phyloP scores from a whole-genome alignment of 1,284 basidiomycete genomes.

The Trichosporon sp. region DNA sequence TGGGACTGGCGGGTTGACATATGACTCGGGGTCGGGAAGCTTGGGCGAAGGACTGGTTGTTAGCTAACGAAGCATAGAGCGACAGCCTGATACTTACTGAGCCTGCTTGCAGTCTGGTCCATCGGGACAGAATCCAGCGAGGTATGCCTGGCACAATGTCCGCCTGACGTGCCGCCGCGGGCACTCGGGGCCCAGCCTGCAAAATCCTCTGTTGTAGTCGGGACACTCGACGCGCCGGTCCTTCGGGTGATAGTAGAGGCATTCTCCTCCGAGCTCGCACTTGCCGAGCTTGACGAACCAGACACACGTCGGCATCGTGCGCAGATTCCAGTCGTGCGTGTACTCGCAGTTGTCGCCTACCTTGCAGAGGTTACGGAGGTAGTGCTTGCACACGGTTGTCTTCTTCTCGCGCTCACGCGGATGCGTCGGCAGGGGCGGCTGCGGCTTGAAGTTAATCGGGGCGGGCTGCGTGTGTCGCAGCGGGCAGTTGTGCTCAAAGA shows the following conservation, averaged over 20 bases:
- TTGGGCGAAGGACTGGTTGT: conserved; percentile 43
- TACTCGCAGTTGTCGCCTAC: conserved; percentile 99
- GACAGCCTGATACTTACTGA: conserved; percentile 68
- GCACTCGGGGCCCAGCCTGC: conserved; percentile 84
- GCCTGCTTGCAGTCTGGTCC: conserved; percentile 87
- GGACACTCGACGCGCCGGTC: conserved; percentile 91
- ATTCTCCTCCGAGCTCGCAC: conserved; percentile 97
- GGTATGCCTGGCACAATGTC: conserved; percentile 85
- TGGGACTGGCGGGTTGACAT: conserved; percentile 75
- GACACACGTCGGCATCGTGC: conserved; percentile 99
- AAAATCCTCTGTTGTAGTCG: conserved; percentile 94
- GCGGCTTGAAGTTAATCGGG: conserved; percentile 80
- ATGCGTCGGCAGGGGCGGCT: conserved; percentile 75
- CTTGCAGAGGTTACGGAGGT: conserved; percentile 96
- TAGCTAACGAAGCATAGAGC: background rate
- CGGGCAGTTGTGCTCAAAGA: conserved; percentile 83
- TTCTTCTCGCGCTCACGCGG: conserved; percentile 77
- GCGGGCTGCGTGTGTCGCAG: conserved; percentile 86
- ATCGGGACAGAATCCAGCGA: conserved; percentile 93
- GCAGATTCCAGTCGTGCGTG: conserved; percentile 96
- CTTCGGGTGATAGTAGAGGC: conserved; percentile 90
- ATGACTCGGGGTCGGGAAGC: conserved; percentile 69
- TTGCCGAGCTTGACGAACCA: conserved; percentile 99
- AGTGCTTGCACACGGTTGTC: conserved; percentile 98
- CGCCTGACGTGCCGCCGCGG: conserved; percentile 90